Evolutionary conservation across 371 early-diverging fungal species (phyloP), one percentile per base, ranked within the genome.

Genomic region (Zopfochytrium polystomum): DNA sequence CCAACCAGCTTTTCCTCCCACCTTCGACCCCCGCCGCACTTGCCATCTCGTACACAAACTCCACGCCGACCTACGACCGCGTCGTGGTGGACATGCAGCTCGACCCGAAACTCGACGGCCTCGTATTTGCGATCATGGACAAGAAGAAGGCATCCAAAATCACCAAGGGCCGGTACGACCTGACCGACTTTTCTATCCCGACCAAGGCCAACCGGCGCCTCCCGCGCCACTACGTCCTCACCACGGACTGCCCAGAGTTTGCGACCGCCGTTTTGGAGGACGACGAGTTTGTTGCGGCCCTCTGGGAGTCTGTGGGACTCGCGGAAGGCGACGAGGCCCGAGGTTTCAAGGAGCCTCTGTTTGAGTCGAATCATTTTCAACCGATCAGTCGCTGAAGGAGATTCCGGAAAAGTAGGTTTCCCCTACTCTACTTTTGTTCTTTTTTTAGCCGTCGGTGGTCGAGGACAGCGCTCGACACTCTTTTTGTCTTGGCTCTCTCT

Each of bases 121-220:
- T 84, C 72, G 85, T 87, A 29, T 85, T 89, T 79, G 88, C 85
- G 6, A 78, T 87, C 11, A 67, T 88, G 26, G 80, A 74, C 25
- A 77, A 78, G 55, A 65, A 73, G 25, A 73, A 72, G 13, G 78
- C 84, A 35, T 68, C 77, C 55, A 74, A 74, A 1, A 60, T 84
- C 30, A 63, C 63, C 62, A 78, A 84, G 35, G 71, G 69, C 23
- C 80, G 90, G 20, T 89, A 80, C 71, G 90, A 90, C 72, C 70
- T 88, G 58, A 67, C 43, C 64, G 73, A 62, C 52, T 80, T 45
- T 68, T 35, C 45, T 15, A 59, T 32, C 71, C 22, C 45, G 18
- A 46, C 43, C 1, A 48, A 25, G 34, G 11, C 46, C 33, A 38
- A 49, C 42, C 60, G 69, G n/a, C 25, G 49, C 11, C 57, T 72